Conservation (phyloP, 129 eudicot species). For the Scalesia atractyloides region DNA sequence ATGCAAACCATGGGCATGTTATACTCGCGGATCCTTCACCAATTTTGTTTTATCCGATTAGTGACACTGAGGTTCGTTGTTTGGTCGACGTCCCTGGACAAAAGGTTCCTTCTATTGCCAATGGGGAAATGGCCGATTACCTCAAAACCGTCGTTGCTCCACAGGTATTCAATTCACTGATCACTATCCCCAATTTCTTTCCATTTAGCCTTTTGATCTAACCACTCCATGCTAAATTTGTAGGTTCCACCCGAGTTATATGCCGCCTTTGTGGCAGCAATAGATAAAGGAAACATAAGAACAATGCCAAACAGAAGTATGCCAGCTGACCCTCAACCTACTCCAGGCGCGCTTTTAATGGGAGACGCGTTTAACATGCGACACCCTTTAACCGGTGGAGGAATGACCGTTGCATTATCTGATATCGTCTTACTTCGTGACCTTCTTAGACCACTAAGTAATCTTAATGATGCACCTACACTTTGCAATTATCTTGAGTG, state of each 20-base stretch:
- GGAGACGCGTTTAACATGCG: conserved; percentile 88
- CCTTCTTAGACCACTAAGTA: conserved; percentile 52
- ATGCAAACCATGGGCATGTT: conserved; percentile 61
- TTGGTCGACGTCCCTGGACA: conserved; percentile 64
- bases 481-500: conserved; percentile 60
- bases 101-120: conserved; percentile 55
- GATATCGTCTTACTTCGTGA: conserved; percentile 68
- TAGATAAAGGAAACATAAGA: conserved; percentile 68
- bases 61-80: conserved; percentile 58
- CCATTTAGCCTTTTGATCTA: not conserved
- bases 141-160: conserved; percentile 65
- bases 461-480: conserved; percentile 51
- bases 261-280: conserved; percentile 52
- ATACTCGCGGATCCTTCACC: conserved; percentile 59
- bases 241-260: conserved; percentile 59
- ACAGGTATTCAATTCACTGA: conserved; percentile 36
- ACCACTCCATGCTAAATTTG: not conserved
- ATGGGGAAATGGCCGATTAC: conserved; percentile 55
- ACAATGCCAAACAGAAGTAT: conserved; percentile 79
- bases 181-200: not conserved
- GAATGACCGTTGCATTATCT: conserved; percentile 77
- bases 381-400: conserved; percentile 83
- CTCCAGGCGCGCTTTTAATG: conserved; percentile 71
- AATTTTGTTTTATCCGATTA: conserved; percentile 56
- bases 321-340: conserved; percentile 76